A percentile compares a stretch with the other conserved stretches of the same genome.
Evolutionary conservation across 768 basidiomycete species (phyloP).

Genomic region (Kwoniella bestiolae): DNA sequence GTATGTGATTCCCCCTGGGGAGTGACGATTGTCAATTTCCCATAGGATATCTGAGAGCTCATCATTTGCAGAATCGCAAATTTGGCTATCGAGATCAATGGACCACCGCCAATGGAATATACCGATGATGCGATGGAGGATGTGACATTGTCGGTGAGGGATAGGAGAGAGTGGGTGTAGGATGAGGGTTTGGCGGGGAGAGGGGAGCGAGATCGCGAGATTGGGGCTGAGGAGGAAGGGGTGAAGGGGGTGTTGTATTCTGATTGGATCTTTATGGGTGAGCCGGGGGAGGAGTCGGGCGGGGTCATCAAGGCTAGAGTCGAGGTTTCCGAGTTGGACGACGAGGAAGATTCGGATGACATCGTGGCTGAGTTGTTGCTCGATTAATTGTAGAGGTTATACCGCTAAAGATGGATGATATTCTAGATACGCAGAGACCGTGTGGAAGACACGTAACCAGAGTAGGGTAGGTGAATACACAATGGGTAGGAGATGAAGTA

Average conservation of each 20-base stretch:
- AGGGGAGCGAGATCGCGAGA: background rate
- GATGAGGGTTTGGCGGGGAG: background rate
- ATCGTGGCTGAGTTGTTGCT: background rate
- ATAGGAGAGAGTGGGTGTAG: constrained; percentile 23
- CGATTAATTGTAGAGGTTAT: background rate
- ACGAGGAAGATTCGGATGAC: background rate
- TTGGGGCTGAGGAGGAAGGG: background rate
- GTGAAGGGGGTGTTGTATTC: background rate
- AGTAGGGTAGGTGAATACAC: too few species aligned
- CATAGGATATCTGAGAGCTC: constrained; percentile 37
- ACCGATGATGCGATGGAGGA: constrained; percentile 21
- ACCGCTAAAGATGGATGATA: too few species aligned
- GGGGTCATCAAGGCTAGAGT: constrained; percentile 15
- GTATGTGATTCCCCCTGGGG: constrained; percentile 29
- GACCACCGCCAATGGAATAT: constrained; percentile 25
- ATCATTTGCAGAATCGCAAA: constrained; percentile 45
- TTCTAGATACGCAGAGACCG: too few species aligned
- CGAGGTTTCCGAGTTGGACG: background rate
- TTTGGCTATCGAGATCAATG: constrained; percentile 28
- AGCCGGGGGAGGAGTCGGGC: constrained; percentile 25
- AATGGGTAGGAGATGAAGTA: too few species aligned
- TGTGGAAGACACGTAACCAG: too few species aligned
- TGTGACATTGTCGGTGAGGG: constrained; percentile 34
- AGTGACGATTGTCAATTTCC: constrained; percentile 37
- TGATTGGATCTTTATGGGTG: constrained; percentile 20